phyloP scores from a whole-genome alignment of 768 basidiomycete genomes.

The Auricularia auricula-judae region DNA sequence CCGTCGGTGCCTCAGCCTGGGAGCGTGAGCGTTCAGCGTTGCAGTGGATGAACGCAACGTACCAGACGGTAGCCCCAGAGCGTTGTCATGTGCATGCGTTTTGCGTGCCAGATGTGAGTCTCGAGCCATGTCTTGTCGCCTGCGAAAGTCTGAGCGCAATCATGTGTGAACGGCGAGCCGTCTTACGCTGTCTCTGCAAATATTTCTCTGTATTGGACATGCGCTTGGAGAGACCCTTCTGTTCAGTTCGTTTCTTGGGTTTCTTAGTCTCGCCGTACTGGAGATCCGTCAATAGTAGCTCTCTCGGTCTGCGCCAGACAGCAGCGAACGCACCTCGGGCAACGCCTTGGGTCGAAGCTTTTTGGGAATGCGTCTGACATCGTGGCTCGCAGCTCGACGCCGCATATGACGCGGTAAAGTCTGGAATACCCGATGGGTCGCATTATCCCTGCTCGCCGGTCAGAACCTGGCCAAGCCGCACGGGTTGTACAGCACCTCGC shows the following conservation, averaged over 20 bases:
- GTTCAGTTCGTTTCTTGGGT: constrained; percentile 30
- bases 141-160: constrained; percentile 19
- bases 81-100: constrained; percentile 89
- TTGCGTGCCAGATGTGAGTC: constrained; percentile 95
- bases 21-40: neutral
- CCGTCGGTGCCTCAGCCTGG: constrained; percentile 77
- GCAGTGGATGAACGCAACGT: constrained; percentile 10
- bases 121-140: constrained; percentile 89
- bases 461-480: neutral
- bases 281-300: neutral
- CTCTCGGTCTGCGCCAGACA: neutral
- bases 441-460: constrained; percentile 37
- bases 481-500: constrained; percentile 40
- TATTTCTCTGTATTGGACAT: constrained; percentile 49
- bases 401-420: constrained; percentile 85
- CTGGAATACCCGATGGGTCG: constrained; percentile 84
- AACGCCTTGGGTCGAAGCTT: constrained; percentile 72
- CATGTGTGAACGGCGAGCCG: too few relatives aligned
- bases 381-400: constrained; percentile 88
- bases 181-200: constrained; percentile 62
- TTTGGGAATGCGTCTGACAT: constrained; percentile 82
- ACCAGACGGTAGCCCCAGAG: constrained; percentile 90
- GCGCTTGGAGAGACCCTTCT: constrained; percentile 51
- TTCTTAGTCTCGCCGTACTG: neutral
- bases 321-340: constrained; percentile 49